phyloP scores from a whole-genome alignment of 208 protist genomes.

The Leishmania martiniquensis region DNA sequence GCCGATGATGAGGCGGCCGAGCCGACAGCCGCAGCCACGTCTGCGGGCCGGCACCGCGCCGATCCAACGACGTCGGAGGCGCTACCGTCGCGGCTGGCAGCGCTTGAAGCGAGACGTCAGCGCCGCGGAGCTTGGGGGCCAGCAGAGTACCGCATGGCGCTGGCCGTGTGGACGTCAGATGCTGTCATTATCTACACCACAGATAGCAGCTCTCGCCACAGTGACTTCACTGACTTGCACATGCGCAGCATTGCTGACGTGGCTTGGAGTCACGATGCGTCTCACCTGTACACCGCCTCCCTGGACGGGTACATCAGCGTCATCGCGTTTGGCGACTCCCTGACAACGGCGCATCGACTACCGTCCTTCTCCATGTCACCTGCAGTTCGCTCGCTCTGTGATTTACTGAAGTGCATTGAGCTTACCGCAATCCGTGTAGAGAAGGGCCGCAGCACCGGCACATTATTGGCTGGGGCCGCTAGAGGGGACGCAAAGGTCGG shows the following conservation, averaged over 20 bases:
- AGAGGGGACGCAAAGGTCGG: background rate
- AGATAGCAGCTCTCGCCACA: conserved; percentile 75
- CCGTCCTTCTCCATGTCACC: conserved; percentile 63
- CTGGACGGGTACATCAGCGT: conserved; percentile 89
- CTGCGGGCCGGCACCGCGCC: conserved; percentile 1
- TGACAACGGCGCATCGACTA: conserved; percentile 59
- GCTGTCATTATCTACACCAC: conserved; percentile 89
- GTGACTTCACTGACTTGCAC: conserved; percentile 90
- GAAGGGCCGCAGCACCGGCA: conserved; percentile 16
- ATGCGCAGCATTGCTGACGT: conserved; percentile 91
- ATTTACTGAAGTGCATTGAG: conserved; percentile 41
- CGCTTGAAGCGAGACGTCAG: conserved; percentile 11
- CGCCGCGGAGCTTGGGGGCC: conserved; percentile 65
- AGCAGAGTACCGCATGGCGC: conserved; percentile 82
- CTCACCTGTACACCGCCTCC: conserved; percentile 70
- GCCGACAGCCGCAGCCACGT: background rate
- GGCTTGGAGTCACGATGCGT: conserved; percentile 64
- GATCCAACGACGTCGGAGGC: conserved; percentile 1
- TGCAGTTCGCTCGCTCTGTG: conserved; percentile 37
- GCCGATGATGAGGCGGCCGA: background rate
- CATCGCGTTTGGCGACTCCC: conserved; percentile 57
- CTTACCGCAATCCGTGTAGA: conserved; percentile 35
- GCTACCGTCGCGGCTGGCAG: background rate
- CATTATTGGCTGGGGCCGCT: background rate
- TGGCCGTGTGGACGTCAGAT: conserved; percentile 88